Conservation (phyloP, 2,329 filamentous ascomycete species). For the Ophiostoma piceae region DNA sequence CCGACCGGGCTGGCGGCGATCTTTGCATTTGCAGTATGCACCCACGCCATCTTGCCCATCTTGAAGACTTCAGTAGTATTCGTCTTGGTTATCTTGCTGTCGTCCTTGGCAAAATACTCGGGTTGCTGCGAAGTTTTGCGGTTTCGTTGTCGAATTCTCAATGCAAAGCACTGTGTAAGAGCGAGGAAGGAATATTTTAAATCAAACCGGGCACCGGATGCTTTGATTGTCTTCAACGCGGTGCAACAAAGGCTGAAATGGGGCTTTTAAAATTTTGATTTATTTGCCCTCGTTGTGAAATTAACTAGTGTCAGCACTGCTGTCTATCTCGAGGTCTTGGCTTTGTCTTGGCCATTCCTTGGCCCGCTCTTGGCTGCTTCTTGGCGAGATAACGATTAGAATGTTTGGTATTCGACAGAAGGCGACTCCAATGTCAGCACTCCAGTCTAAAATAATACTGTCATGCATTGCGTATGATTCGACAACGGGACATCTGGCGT, state of each 20-base stretch:
- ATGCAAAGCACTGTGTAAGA: background rate
- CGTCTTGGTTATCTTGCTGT: background rate
- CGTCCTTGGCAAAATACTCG: background rate
- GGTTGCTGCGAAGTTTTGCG: background rate
- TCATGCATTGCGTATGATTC: background rate
- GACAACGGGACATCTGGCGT: background rate
- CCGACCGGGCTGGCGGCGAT: constrained; percentile 64
- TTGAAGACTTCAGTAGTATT: background rate
- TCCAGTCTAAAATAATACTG: background rate
- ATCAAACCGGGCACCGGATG: background rate
- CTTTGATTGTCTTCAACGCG: background rate
- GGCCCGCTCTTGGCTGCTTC: constrained; percentile 2
- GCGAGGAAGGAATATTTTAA: background rate
- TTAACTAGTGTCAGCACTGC: background rate
- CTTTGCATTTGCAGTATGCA: constrained; percentile 47
- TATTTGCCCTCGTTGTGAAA: constrained; percentile 3
- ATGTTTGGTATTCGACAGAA: background rate
- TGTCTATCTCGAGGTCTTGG: constrained; percentile 11
- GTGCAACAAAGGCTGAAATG: background rate
- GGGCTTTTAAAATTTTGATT: background rate
- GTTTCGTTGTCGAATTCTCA: background rate
- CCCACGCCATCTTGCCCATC: constrained; percentile 36
- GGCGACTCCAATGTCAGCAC: background rate
- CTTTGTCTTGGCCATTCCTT: constrained; percentile 7
- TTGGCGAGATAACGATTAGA: constrained; percentile 18